Evolutionary conservation across 1,284 basidiomycete species (phyloP).

Genomic region (Ganoderma boninense): DNA sequence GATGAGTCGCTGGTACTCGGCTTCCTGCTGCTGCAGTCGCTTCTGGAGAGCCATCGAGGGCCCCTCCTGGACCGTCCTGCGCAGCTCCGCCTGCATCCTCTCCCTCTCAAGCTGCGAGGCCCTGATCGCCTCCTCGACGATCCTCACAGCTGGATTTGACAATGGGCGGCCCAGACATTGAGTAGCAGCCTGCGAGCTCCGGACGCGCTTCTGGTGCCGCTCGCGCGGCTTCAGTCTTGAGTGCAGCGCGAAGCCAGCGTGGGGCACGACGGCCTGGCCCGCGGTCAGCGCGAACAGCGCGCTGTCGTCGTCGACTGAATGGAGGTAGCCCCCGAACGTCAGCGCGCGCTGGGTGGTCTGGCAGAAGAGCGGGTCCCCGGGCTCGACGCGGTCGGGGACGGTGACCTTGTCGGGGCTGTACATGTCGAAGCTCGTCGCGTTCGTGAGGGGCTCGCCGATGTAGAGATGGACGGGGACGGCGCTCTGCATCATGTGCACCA

Average conservation of each 20-base stretch:
- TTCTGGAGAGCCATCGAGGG: slow-evolving; percentile 10
- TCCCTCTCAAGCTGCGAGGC: slow-evolving; percentile 18
- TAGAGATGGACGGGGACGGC: slow-evolving; percentile 31
- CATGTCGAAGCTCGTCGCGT: slow-evolving; percentile 29
- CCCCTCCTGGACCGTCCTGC: slow-evolving; percentile 1
- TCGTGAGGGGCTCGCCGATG: slow-evolving; percentile 33
- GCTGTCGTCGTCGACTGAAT: slow-evolving; percentile 19
- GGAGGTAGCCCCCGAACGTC: slow-evolving; percentile 27
- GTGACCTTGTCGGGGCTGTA: slow-evolving; percentile 31
- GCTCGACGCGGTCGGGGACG: slow-evolving; percentile 21
- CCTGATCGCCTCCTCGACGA: slow-evolving; percentile 24
- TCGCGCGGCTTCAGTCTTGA: slow-evolving; percentile 25
- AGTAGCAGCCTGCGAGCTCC: slow-evolving; percentile 29
- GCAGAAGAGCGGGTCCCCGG: slow-evolving; percentile 32
- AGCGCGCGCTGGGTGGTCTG: slow-evolving; percentile 26
- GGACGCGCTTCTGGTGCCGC: slow-evolving; percentile 21
- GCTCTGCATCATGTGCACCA: slow-evolving; percentile 28
- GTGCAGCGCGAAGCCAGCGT: slow-evolving; percentile 27
- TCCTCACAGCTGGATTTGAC: slow-evolving; percentile 22
- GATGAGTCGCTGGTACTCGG: slow-evolving; percentile 17
- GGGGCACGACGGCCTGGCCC: slow-evolving; percentile 29
- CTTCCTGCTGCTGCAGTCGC: slow-evolving; percentile 25
- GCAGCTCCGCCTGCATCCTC: slow-evolving; percentile 22
- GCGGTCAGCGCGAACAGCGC: slow-evolving; percentile 29
- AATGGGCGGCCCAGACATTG: slow-evolving; percentile 25